Evolutionary conservation across 2,329 filamentous ascomycete species (phyloP).

Genomic region (Aureobasidium sp.): DNA sequence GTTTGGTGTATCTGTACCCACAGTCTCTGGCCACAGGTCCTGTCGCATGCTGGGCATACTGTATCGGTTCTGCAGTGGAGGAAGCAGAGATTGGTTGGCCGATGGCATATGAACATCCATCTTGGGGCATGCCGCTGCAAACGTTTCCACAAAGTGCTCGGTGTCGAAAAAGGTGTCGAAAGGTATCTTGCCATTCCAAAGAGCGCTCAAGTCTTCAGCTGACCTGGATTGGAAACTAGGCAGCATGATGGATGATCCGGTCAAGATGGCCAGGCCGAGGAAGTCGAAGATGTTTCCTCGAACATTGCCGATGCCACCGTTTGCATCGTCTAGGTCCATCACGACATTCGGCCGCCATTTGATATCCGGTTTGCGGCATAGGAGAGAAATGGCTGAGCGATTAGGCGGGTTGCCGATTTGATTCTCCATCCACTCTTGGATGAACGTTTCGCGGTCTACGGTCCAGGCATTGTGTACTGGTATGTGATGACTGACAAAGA

Average conservation of each 20-base stretch:
- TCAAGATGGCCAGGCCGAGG: conserved; percentile 39
- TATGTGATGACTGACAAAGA: not conserved
- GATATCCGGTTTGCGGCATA: conserved; percentile 27
- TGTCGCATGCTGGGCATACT: conserved; percentile 18
- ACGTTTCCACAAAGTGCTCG: conserved; percentile 19
- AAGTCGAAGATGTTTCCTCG: conserved; percentile 40
- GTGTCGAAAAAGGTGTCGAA: conserved; percentile 24
- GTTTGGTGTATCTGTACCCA: conserved; percentile 9
- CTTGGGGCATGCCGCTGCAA: conserved; percentile 20
- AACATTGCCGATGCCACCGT: conserved; percentile 37
- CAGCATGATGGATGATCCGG: conserved; percentile 32
- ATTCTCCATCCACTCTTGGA: conserved; percentile 20
- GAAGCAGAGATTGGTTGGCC: conserved; percentile 13
- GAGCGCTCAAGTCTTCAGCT: conserved; percentile 16
- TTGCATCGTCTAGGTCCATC: conserved; percentile 35
- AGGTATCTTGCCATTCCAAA: conserved; percentile 19
- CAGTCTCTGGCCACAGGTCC: conserved; percentile 16
- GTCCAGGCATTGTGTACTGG: not conserved
- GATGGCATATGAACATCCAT: conserved; percentile 20
- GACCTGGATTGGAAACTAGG: conserved; percentile 17
- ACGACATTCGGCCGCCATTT: conserved; percentile 35
- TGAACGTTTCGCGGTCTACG: conserved; percentile 16
- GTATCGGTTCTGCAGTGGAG: conserved; percentile 19
- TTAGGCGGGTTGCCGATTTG: conserved; percentile 20
- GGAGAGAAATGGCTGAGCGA: conserved; percentile 18